Conservation (phyloP, 2,329 filamentous ascomycete genomes). For the Penicillium sp. region DNA sequence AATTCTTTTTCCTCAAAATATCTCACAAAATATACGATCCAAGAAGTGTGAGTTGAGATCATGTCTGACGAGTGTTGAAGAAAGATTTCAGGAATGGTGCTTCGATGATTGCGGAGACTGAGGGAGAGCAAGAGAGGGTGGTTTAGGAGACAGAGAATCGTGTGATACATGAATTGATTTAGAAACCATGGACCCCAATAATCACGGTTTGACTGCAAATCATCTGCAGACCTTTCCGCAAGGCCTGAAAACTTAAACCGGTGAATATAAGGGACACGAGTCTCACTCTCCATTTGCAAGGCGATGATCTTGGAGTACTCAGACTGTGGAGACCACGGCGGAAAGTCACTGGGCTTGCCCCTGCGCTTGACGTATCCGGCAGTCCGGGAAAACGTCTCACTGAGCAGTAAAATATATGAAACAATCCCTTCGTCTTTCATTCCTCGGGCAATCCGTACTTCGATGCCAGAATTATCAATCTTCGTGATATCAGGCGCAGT, state of each 20-base stretch:
- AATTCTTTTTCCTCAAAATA: constrained; percentile 45
- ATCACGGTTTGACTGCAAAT: constrained; percentile 43
- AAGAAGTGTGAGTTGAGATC: constrained; percentile 49
- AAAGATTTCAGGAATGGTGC: constrained; percentile 52
- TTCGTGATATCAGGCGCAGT: constrained; percentile 23
- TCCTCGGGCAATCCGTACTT: constrained; percentile 21
- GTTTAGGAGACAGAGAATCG: constrained; percentile 52
- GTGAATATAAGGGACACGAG: constrained; percentile 48
- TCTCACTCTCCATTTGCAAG: constrained; percentile 51
- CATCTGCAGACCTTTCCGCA: constrained; percentile 37
- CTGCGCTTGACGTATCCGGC: constrained; percentile 46
- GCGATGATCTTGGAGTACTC: constrained; percentile 52
- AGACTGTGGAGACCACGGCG: constrained; percentile 49
- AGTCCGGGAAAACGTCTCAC: constrained; percentile 48
- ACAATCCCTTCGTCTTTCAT: constrained; percentile 42
- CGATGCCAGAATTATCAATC: constrained; percentile 19
- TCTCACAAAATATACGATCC: constrained; percentile 53
- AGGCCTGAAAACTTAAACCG: constrained; percentile 51
- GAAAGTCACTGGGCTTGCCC: constrained; percentile 41
- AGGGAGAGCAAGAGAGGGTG: constrained; percentile 53
- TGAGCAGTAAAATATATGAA: constrained; percentile 45
- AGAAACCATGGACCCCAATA: constrained; percentile 55
- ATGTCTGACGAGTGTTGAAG: constrained; percentile 52
- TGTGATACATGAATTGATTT: constrained; percentile 52
- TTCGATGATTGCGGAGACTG: constrained; percentile 50